Evolutionary conservation across 352 stramenopile species (phyloP), one percentile per base, ranked within the genome.

Genomic region (Phytophthora pisi): DNA sequence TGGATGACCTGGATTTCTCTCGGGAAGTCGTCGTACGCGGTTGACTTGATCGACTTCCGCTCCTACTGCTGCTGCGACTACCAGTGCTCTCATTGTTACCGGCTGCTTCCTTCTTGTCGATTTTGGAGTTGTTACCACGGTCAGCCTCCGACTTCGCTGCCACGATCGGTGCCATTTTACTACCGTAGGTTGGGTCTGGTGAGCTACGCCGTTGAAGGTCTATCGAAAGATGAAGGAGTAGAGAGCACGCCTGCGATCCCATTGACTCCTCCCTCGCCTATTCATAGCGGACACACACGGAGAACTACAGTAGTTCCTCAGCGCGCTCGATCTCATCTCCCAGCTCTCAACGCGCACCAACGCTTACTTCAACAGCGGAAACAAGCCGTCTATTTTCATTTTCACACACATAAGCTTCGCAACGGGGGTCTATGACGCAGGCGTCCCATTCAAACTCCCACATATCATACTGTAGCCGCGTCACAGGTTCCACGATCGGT

Each of bases 401-500:
- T 57, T 70, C 54, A 51, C 58, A 66, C 47, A 64, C n/a, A 59
- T 15, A 42, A 18, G 57, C 6, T 50, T 40, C 42, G 58, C 18
- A 64, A 36, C 20, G 16, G n/a, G n/a, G 20, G 24, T 63, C 51
- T 40, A 56, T 34, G 42, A 30, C 5, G 16, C 53, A 56, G 46
- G 43, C 24, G 55, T 23, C 24, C 54, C 46, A 46, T 51, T 53
- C 50, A 43, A 45, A 18, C 38, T 10, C n/a, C 47, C 30, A 34
- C 13, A 49, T 31, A 36, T 47, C 49, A 28, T 20, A 20, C 20
- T 20, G 20, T 4, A 26, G 45, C 34, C 34, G 9, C 34, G 34
- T 75, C 73, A 90, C 13, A 92, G 57, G 51, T 85, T 74, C 84
- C 83, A 89, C 26, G 77, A 86, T 23, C 83, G 79, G 53, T 90